Base-by-base conservation (phyloP, 2,329 filamentous ascomycete species). In the Trichophyton benhamiae region DNA sequence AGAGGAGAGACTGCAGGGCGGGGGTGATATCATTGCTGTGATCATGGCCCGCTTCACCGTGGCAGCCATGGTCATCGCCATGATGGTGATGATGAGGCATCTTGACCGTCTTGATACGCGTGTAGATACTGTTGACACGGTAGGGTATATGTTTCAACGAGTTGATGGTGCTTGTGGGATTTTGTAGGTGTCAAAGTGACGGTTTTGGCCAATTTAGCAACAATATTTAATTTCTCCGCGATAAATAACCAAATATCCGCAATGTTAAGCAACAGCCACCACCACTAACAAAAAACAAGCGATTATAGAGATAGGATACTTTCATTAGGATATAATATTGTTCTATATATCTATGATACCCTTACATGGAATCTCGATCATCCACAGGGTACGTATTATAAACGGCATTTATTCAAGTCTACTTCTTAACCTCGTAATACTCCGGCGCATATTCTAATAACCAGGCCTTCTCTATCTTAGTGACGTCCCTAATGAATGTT, bases 401-500 rank as follows among this genome's bases (percentile, higher is more conserved):
- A 27, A n/a, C 36, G 13, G 30, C 36, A 9, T 13, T 42, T 13
- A 15, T 59, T 13, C 13, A 42, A n/a, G 1, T 30, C 60, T 48
- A 65, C 46, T 66, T 63, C 52, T 65, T 80, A 20, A 89, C 74
- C 68, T 83, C 82, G 72, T 95, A 95, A 71, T 88, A 97, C 60
- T 87, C 85, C 0, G 89, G 85, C 13, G 89, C 91, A 78, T 92
- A 95, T 72, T 97, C 90, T 57, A 91, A 72, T 67, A 99, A 79
- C 89, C 92, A 99, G n/a, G 78, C 79, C 79, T 90, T 96, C 72
- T 96, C 89, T 68, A 97, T 88, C 77, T 89, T 94, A n/a, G 87
- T 94, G 63, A 97, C 78, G 73, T 97, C 92, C 61, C 90, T 81
- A 68, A 99, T 95, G 71, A 87, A 97, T 0, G 83, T 91, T 79